phyloP scores from a whole-genome alignment of 495 filamentous ascomycete genomes.

The Podospora didyma region DNA sequence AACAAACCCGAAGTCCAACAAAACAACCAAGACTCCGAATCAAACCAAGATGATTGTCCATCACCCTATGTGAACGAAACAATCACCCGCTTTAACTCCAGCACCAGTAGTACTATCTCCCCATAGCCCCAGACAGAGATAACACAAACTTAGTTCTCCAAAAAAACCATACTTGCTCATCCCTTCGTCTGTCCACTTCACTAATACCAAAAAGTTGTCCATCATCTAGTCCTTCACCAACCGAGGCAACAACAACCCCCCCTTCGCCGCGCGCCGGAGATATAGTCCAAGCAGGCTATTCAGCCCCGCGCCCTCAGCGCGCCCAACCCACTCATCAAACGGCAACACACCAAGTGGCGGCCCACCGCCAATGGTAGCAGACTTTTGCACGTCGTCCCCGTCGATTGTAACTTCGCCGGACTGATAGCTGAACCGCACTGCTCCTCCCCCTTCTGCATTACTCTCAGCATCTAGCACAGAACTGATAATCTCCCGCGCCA shows the following conservation, averaged over 20 bases:
- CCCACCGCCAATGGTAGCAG: neutral
- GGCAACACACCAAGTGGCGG: neutral
- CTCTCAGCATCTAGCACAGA: neutral
- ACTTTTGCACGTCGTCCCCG: neutral
- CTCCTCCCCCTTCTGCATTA: neutral
- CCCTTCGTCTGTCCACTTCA: too few relatives aligned
- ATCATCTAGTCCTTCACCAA: neutral
- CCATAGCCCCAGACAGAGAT: too few relatives aligned
- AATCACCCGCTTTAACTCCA: too few relatives aligned
- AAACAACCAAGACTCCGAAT: too few relatives aligned
- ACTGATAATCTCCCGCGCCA: neutral
- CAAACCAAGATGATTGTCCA: too few relatives aligned
- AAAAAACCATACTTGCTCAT: too few relatives aligned
- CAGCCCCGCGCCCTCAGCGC: constrained; percentile 1
- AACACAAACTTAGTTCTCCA: too few relatives aligned
- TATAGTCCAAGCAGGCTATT: constrained; percentile 4
- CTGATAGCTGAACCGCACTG: neutral
- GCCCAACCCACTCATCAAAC: constrained; percentile 4
- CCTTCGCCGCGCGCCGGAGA: constrained; percentile 2
- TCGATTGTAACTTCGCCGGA: neutral
- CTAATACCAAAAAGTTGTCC: too few relatives aligned
- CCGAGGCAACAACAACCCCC: neutral
- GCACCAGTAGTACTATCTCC: too few relatives aligned
- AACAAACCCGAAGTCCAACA: too few relatives aligned
- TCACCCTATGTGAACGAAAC: too few relatives aligned